phyloP scores from a whole-genome alignment of 2,329 filamentous ascomycete genomes.

The Calonectria hongkongensis region DNA sequence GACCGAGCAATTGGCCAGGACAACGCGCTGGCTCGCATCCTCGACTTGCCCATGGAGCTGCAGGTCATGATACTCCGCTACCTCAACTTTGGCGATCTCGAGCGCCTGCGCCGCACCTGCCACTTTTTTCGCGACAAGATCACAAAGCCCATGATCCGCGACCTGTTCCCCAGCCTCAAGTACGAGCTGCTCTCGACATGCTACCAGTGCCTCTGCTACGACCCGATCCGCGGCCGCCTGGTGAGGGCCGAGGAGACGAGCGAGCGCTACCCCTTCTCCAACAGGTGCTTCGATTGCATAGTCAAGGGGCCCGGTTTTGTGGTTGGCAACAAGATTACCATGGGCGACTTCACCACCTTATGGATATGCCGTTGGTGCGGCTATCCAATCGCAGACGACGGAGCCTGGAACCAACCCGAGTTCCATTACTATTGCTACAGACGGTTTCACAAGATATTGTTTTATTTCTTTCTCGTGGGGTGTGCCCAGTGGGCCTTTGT shows the following conservation, averaged over 20 bases:
- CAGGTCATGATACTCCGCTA: slow-evolving; percentile 63
- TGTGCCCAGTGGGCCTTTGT: slow-evolving; percentile 62
- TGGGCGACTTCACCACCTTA: slow-evolving; percentile 59
- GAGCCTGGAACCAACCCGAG: slow-evolving; percentile 60
- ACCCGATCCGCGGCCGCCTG: slow-evolving; percentile 56
- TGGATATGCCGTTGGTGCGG: slow-evolving; percentile 69
- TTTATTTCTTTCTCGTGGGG: slow-evolving; percentile 62
- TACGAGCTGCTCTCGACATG: slow-evolving; percentile 62
- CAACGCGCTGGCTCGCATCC: slow-evolving; percentile 48
- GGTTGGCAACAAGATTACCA: slow-evolving; percentile 61
- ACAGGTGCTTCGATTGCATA: slow-evolving; percentile 64
- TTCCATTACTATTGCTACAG: slow-evolving; percentile 64
- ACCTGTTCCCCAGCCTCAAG: slow-evolving; percentile 60
- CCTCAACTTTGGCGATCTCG: slow-evolving; percentile 65
- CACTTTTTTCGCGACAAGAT: slow-evolving; percentile 60
- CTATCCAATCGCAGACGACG: slow-evolving; percentile 58
- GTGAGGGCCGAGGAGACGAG: slow-evolving; percentile 57
- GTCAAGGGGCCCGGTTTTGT: slow-evolving; percentile 58
- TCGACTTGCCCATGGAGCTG: slow-evolving; percentile 64
- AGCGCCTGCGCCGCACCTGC: slow-evolving; percentile 65
- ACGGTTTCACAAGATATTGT: slow-evolving; percentile 61
- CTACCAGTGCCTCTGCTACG: slow-evolving; percentile 61
- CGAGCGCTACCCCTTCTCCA: slow-evolving; percentile 61
- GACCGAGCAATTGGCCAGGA: slow-evolving; percentile 23
- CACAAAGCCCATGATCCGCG: slow-evolving; percentile 59